Evolutionary conservation across 768 basidiomycete genomes (phyloP).

Genomic region (Auriculariales sp.): DNA sequence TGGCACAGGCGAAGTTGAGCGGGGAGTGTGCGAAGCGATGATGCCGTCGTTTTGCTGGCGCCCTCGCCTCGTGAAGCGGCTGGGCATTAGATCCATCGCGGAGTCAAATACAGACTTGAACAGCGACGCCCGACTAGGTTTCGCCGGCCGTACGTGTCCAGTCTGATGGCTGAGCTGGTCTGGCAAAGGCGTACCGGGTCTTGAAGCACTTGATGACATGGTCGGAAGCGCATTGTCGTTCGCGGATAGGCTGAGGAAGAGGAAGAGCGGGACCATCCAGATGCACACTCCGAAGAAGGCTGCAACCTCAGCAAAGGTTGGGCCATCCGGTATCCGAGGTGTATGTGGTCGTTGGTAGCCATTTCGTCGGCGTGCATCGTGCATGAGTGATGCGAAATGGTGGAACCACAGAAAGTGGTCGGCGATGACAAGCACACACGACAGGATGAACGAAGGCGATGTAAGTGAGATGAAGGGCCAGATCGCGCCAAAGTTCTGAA

Average conservation of each 20-base stretch:
- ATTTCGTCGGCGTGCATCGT: conserved; percentile 39
- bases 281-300: conserved; percentile 76
- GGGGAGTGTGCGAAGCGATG: not conserved
- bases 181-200: conserved; percentile 9
- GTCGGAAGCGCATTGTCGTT: conserved; percentile 91
- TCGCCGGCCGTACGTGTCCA: conserved; percentile 39
- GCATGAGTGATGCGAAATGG: conserved; percentile 67
- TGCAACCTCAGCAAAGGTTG: conserved; percentile 54
- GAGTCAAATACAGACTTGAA: conserved; percentile 9
- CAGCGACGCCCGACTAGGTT: conserved; percentile 23
- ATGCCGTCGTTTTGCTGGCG: not conserved
- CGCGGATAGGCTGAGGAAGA: conserved; percentile 91
- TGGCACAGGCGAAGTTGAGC: not conserved
- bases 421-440: conserved; percentile 67
- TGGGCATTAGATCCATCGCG: not conserved
- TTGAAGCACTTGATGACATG: conserved; percentile 30
- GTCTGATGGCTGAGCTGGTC: conserved; percentile 18
- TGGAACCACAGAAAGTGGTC: conserved; percentile 98
- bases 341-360: conserved; percentile 26
- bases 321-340: conserved; percentile 14
- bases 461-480: conserved; percentile 94
- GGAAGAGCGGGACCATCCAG: conserved; percentile 83
- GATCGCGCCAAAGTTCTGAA: conserved; percentile 75
- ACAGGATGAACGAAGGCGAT: conserved; percentile 70
- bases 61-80: not conserved